Evolutionary conservation across 2,329 filamentous ascomycete genomes (phyloP), one percentile per base, ranked within the genome.

Genomic region (Albophoma yamanashiensis): DNA sequence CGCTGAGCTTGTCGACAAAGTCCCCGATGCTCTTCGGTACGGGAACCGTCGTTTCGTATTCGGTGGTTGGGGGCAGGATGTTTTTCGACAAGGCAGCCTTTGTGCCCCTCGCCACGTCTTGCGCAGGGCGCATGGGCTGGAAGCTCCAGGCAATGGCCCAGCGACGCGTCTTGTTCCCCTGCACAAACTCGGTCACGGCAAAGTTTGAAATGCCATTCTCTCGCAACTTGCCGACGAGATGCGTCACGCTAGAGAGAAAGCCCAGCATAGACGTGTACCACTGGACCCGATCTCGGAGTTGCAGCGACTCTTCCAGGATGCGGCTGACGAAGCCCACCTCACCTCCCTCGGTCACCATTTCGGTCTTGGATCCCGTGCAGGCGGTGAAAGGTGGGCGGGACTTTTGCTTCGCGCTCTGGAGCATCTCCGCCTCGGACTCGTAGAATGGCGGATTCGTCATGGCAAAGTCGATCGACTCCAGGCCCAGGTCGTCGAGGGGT

Each of bases 391-490:
- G 89, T 0, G 85, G 85, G 0, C 81, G 79, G 3, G 80, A 74
- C 71, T 97, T 96, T 43, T 80, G 73, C 20, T 78, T 72, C 0
- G 89, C 88, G 1, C 87, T 88, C 4, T 77, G 74, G 3, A 81
- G 65, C 73, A 97, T 83, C 57, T 95, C 91, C 6, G 80, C 74
- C 3, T 82, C 75, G 0, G 89, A 92, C n/a, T 79, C 73, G 76
- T 97, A 97, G 75, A 99, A 99, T 0, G 94, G 94, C 0, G 94
- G 94, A 66, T 99, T 99, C 64, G 89, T 93, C 86, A 97, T 95
- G 61, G 84, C 86, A 70, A 97, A 97, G 69, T 93, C 87, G 52
- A 96, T 78, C 3, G 63, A 68, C 9, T 75, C 70, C 5, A 82
- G 69, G 27, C 71, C 73, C 1, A 86, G 68, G 0, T 78, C 78